Percentiles rank a stretch among this genome's conserved stretches.
Evolutionary conservation across 805 yeast genomes (phyloP).

Genomic region (Candida ortonii): DNA sequence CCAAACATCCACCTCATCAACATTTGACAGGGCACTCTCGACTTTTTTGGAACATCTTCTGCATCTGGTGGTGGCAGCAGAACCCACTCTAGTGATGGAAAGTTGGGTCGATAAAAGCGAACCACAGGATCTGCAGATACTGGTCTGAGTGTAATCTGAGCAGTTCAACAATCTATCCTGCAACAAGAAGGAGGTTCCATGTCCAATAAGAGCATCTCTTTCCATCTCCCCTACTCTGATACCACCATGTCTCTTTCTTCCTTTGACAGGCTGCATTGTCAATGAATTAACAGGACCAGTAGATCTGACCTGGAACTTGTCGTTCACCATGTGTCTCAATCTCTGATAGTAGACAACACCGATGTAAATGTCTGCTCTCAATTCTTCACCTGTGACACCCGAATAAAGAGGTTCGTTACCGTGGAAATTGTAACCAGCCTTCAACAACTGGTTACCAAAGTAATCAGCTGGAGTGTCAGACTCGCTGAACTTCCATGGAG

Average conservation of each 20-base stretch:
- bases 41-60: conserved; percentile 83
- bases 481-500: conserved; percentile 94
- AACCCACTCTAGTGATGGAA: conserved; percentile 88
- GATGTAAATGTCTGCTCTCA: conserved; percentile 91
- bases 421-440: conserved; percentile 93
- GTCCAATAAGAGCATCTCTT: conserved; percentile 98
- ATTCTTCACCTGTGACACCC: conserved; percentile 97
- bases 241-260: conserved; percentile 98
- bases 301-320: conserved; percentile 98
- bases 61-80: conserved; percentile 75
- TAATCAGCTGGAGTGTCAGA: conserved; percentile 94
- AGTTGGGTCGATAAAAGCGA: conserved; percentile 85
- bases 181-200: conserved; percentile 91
- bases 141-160: conserved; percentile 90
- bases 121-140: conserved; percentile 91
- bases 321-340: conserved; percentile 98
- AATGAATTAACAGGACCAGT: conserved; percentile 97
- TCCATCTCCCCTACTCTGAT: conserved; percentile 99
- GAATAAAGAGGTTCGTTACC: conserved; percentile 99
- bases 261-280: conserved; percentile 99
- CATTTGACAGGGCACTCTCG: conserved; percentile 52
- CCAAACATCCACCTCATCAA: conserved; percentile 79
- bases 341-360: conserved; percentile 98
- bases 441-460: conserved; percentile 87
- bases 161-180: conserved; percentile 95